Evolutionary conservation across 371 early-diverging fungal species (phyloP), one percentile per base, ranked within the genome.

Genomic region (Cokeromyces recurvatus): DNA sequence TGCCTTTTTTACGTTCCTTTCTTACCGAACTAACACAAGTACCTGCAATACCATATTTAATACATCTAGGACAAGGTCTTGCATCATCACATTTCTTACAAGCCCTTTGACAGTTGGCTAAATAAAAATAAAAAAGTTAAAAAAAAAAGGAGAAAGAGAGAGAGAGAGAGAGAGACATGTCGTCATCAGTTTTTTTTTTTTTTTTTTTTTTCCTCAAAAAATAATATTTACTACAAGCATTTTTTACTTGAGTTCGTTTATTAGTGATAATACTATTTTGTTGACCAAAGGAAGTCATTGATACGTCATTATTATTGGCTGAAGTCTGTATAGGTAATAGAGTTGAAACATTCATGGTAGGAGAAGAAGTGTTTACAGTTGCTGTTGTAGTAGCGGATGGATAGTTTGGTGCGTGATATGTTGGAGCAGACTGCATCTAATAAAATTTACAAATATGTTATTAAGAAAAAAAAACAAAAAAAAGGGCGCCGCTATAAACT

Each of bases 81-180:
- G 78, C 82, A 49, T 91, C 85, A 57, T 90, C 92, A 57, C 95
- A 94, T 64, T 91, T 93, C 67, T 94, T 94, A 65, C 95, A 94
- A 0, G 94, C 91, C 53, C 85, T 85, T 71, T 92, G 90, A 53
- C 95, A 94, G 53, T 93, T 91, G 46, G 86, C 88, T 79, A 45
- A 45, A 34, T 23, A 20, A 44, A 47, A n/a, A n/a, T 22, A 29
- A 36, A 29, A 16, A 23, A 31, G 25, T 39, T 20, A 44, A 16
- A 20, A 38, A 21, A 29, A 20, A 34, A n/a, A 2, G 20, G 5
- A n/a, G n/a, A n/a, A n/a, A n/a, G n/a, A n/a, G n/a, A n/a, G n/a
- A n/a, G n/a, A n/a, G n/a, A n/a, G n/a, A n/a, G n/a, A n/a, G n/a
- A n/a, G n/a, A n/a, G n/a, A n/a, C n/a, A 38, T 48, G 43, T 55